Percentiles rank a stretch among this genome's conserved stretches.
Evolutionary conservation across 371 early-diverging fungal genomes (phyloP).

Genomic region (Zychaea mexicana): DNA sequence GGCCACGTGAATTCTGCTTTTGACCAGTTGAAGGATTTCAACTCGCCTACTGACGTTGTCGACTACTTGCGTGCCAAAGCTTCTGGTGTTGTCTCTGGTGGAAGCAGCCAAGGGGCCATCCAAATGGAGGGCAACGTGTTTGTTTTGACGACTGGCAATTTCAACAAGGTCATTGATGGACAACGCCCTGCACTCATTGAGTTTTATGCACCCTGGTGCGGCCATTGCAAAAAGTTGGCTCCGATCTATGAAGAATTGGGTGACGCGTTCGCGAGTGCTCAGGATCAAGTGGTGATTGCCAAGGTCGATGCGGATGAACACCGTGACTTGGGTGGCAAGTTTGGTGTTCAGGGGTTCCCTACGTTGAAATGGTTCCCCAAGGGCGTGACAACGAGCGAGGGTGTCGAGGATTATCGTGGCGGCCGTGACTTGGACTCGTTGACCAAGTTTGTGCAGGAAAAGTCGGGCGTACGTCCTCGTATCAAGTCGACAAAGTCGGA

Average conservation of each 20-base stretch:
- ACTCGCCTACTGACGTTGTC: slow-evolving; percentile 49
- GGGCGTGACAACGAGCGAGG: slow-evolving; percentile 56
- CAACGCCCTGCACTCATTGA: slow-evolving; percentile 91
- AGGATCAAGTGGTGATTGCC: slow-evolving; percentile 82
- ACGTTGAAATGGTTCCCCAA: slow-evolving; percentile 94
- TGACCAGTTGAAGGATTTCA: slow-evolving; percentile 57
- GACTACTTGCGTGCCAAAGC: slow-evolving; percentile 38
- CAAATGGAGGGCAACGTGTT: slow-evolving; percentile 38
- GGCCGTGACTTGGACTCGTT: slow-evolving; percentile 86
- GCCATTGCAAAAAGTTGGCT: slow-evolving; percentile 91
- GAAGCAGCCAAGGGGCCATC: slow-evolving; percentile 9
- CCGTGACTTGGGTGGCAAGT: slow-evolving; percentile 74
- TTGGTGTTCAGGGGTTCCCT: slow-evolving; percentile 84
- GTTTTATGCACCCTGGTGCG: slow-evolving; percentile 95
- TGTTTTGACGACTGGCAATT: slow-evolving; percentile 82
- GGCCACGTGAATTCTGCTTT: slow-evolving; percentile 52
- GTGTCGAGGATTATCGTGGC: slow-evolving; percentile 78
- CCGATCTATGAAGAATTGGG: slow-evolving; percentile 86
- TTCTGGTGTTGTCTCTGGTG: slow-evolving; percentile 17
- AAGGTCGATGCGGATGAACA: slow-evolving; percentile 90
- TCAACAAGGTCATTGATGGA: slow-evolving; percentile 78
- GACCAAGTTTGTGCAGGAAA: slow-evolving; percentile 71
- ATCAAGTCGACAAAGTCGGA: slow-evolving; percentile 63
- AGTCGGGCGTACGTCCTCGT: slow-evolving; percentile 72
- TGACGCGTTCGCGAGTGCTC: slow-evolving; percentile 67